Evolutionary conservation across 345 rosid genomes (phyloP).

Genomic region (Citrus glauca): DNA sequence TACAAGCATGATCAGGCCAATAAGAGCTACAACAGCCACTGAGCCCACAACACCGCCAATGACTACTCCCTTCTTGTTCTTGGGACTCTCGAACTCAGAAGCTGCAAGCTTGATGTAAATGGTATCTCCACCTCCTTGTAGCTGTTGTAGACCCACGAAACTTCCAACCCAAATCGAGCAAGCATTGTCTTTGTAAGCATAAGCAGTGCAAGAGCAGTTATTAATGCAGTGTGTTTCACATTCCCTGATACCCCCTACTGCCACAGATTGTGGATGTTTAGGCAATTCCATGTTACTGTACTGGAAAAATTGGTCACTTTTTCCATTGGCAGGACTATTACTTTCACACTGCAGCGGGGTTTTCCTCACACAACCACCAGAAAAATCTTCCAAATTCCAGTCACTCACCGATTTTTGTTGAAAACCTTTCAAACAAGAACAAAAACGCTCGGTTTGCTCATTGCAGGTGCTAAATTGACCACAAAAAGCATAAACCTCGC

Average conservation of each 20-base stretch:
- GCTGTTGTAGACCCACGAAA: constrained; percentile 43
- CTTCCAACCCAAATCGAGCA: constrained; percentile 56
- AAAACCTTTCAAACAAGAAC: constrained; percentile 57
- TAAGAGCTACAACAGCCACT: constrained; percentile 19
- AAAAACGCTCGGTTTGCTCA: constrained; percentile 36
- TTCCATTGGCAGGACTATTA: constrained; percentile 17
- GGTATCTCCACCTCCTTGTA: constrained; percentile 30
- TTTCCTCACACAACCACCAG: constrained; percentile 57
- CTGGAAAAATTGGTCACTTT: constrained; percentile 29
- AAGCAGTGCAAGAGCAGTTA: constrained; percentile 68
- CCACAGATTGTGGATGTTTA: constrained; percentile 4
- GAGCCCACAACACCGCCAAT: constrained; percentile 42
- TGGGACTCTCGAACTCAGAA: constrained; percentile 46
- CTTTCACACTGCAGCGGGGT: constrained; percentile 43
- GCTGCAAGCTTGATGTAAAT: constrained; percentile 58
- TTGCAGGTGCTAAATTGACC: constrained; percentile 65
- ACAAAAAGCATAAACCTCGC: constrained; percentile 64
- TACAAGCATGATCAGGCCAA: constrained; percentile 22
- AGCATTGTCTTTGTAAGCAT: constrained; percentile 33
- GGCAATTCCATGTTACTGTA: constrained; percentile 22
- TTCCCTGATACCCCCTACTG: constrained; percentile 17
- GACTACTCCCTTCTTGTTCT: constrained; percentile 27
- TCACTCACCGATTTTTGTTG: constrained; percentile 19
- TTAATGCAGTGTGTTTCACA: constrained; percentile 45
- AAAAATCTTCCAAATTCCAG: constrained; percentile 52